These are phyloP conservation scores for Puccinia horiana DNA, from an alignment of 1,284 basidiomycete genomes.

Conservation along the genomic window DNA sequence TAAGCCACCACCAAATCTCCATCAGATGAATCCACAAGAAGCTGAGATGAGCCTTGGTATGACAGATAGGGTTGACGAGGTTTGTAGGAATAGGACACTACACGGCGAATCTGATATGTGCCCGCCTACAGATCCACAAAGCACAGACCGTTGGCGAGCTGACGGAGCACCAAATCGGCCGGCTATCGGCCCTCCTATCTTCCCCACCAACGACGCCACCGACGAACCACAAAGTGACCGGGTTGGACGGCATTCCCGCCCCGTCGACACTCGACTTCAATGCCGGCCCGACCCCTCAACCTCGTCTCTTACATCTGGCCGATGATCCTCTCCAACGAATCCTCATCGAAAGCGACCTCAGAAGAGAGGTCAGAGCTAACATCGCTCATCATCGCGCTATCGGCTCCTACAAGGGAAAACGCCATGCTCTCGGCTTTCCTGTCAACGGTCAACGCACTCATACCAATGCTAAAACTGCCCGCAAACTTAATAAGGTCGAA, in stretches of 20 bases:
- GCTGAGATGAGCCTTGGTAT: too few species aligned
- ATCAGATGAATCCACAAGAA: not conserved
- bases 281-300: slow-evolving; percentile 50
- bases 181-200: slow-evolving; percentile 81
- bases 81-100: slow-evolving; percentile 80
- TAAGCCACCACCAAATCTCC: slow-evolving; percentile 57
- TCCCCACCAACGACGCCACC: slow-evolving; percentile 72
- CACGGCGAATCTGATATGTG: slow-evolving; percentile 76
- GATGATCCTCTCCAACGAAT: slow-evolving; percentile 70
- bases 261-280: slow-evolving; percentile 52
- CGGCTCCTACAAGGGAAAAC: slow-evolving; percentile 79
- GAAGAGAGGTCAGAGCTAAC: slow-evolving; percentile 76
- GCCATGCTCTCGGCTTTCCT: slow-evolving; percentile 83
- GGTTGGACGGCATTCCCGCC: slow-evolving; percentile 45
- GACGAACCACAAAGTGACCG: slow-evolving; percentile 55
- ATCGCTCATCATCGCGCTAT: slow-evolving; percentile 86
- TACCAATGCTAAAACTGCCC: slow-evolving; percentile 80
- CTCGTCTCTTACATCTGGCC: slow-evolving; percentile 18
- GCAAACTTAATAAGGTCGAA: slow-evolving; percentile 74
- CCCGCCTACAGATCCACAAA: slow-evolving; percentile 79
- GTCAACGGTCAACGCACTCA: slow-evolving; percentile 87
- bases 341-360: slow-evolving; percentile 78
- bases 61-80: slow-evolving; percentile 75
- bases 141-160: slow-evolving; percentile 73
- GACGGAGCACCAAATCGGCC: slow-evolving; percentile 75